Evolutionary conservation across 768 basidiomycete species (phyloP), one percentile per base, ranked within the genome.

Genomic region (Scleroderma citrinum): DNA sequence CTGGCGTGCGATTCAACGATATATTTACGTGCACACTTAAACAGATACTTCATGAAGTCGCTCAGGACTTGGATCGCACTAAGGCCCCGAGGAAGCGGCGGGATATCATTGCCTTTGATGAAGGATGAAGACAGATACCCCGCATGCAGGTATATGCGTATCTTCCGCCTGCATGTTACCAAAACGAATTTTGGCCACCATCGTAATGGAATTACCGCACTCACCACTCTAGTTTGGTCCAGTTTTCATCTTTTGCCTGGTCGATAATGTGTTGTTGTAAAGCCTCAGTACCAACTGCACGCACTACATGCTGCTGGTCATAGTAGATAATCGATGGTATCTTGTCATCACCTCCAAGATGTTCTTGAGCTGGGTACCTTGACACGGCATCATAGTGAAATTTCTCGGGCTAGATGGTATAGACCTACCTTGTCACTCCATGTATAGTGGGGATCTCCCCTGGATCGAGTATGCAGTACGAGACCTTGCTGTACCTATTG

Each of bases 301-400:
- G 61, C 6, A 74, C 64, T 2, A 56, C 55, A 6, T 73, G 73
- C 14, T 56, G 43, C 38, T 60, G 46, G 47, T 72, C 69, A 44
- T 76, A 75, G 52, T 71, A 76, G 24, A 76, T 46, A 30, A 75
- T 58, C 5, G 71, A 70, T 1, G 75, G 74, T n/a, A 76, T 71
- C 56, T 68, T 75, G 38, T 64, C 69, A 30, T 67, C 66, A 5
- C 70, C 69, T 23, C 62, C 61, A 13, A 49, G 53, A 34, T 60
- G 59, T 38, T 71, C 68, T 46, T 71, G 71, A 2, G 66, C 71
- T 11, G 69, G 70, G 52, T 61, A 68, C 31, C 65, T 77, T n/a
- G n/a, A n/a, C n/a, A n/a, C n/a, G n/a, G n/a, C n/a, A 29, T 34
- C 21, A n/a, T 14, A 44, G 44, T 41, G 5, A 21, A 17, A 11